Conservation (phyloP, 768 basidiomycete genomes). For the Megacollybia marginata region DNA sequence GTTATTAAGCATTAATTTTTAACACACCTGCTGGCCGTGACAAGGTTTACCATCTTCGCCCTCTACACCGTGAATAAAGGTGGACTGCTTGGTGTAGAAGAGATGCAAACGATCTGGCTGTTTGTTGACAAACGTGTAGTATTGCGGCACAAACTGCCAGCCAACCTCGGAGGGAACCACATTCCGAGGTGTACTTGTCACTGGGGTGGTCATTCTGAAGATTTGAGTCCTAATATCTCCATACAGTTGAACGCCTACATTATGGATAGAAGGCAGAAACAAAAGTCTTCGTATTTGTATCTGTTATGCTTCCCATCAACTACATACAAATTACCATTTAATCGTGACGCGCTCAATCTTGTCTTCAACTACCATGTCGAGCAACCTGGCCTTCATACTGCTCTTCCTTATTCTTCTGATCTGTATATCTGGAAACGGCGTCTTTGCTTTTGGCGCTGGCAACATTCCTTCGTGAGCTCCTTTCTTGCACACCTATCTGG, state of each 20-base stretch:
- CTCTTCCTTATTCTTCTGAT: too few relatives aligned
- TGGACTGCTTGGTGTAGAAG: conserved; percentile 97
- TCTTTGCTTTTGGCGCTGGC: conserved; percentile 66
- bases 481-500: conserved; percentile 6
- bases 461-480: conserved; percentile 68
- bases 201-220: conserved; percentile 30
- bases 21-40: conserved; percentile 80
- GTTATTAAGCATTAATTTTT: too few relatives aligned
- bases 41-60: conserved; percentile 89
- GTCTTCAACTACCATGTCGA: too few relatives aligned
- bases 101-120: conserved; percentile 94
- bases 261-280: conserved; percentile 19
- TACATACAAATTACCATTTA: too few relatives aligned
- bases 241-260: conserved; percentile 14
- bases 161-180: conserved; percentile 92
- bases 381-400: too few relatives aligned
- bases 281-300: too few relatives aligned
- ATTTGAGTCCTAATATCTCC: conserved; percentile 15
- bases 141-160: conserved; percentile 99
- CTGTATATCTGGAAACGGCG: too few relatives aligned
- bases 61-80: conserved; percentile 95
- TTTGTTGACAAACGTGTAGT: conserved; percentile 99
- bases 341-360: too few relatives aligned
- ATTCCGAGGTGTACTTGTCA: conserved; percentile 42
- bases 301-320: too few relatives aligned